Evolutionary conservation across 129 eudicot genomes (phyloP), one percentile per base, ranked within the genome.

Genomic region (Apium graveolens): DNA sequence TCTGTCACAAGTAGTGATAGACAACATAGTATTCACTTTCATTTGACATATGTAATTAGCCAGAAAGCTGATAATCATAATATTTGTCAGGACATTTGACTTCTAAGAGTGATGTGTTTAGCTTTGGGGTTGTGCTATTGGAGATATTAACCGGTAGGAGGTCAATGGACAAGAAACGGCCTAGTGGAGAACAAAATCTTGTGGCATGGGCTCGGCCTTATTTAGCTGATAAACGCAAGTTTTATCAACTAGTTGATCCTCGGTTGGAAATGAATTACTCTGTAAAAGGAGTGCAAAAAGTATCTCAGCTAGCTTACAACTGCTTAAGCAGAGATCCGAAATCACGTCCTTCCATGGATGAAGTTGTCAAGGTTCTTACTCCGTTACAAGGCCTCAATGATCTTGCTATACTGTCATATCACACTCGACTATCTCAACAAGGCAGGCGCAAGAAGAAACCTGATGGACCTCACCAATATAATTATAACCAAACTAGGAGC

Each of bases 181-280:
- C 96, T 0, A 90, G 96, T 72, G 91, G 93, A 70, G 98, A 94
- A 78, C 98, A 91, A 81, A 94, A 94, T 81, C 97, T 94, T 4
- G 98, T 94, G 29, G 83, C 89, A 65, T 94, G 98, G 98, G 98
- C 98, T 27, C 86, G 93, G 29, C 98, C 97, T 66, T 94, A 90
- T 80, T 69, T 94, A 79, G 89, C 90, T 1, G 98, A 94, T 81
- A 94, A 91, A 78, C 83, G 98, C 42, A 94, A 94, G 85, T 86
- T 94, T 2, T 90, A 83, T 69, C 97, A 91, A 77, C 80, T 94
- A 49, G 97, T 94, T 3, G 98, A 94, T 77, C 97, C 98, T n/a
- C 93, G 97, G 5, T 86, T 94, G 78, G 98, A 94, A 78, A 84
- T 94, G 51, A 90, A 90, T 78, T 94, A 94, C 86, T 94, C 98